Percentiles rank a stretch among this genome's conserved stretches.
These are phyloP conservation scores for Arthrocladium fulminans DNA, from an alignment of 2,329 filamentous ascomycete genomes.

Conservation along the genomic window DNA sequence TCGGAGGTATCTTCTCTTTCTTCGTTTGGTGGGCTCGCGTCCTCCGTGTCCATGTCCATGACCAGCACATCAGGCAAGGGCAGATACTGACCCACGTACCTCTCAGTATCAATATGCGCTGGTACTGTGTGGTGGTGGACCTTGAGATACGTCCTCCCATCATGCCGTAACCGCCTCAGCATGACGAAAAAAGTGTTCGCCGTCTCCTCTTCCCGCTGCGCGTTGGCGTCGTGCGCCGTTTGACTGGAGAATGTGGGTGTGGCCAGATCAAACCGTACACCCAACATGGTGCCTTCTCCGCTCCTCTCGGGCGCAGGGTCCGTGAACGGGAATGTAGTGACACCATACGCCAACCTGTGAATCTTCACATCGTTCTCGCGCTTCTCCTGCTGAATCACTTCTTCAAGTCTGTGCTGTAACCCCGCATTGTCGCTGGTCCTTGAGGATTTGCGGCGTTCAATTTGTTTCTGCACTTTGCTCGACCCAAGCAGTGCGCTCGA, in stretches of 20 bases:
- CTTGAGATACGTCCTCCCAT: constrained; percentile 3
- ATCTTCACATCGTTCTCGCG: constrained; percentile 28
- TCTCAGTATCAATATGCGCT: constrained; percentile 33
- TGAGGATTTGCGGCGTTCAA: constrained; percentile 12
- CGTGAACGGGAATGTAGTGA: constrained; percentile 38
- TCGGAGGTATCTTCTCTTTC: constrained; percentile 31
- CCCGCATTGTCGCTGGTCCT: constrained; percentile 1
- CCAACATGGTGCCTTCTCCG: not conserved
- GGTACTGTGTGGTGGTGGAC: constrained; percentile 39
- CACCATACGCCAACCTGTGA: constrained; percentile 37
- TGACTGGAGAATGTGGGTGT: not conserved
- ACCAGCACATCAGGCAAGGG: constrained; percentile 15
- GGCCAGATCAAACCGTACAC: constrained; percentile 4
- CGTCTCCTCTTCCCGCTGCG: constrained; percentile 13
- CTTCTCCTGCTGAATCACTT: not conserved
- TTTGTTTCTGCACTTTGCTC: constrained; percentile 27
- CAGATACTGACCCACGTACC: constrained; percentile 32
- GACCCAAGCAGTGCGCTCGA: constrained; percentile 36
- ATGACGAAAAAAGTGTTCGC: constrained; percentile 22
- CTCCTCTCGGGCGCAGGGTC: constrained; percentile 33
- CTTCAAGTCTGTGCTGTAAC: constrained; percentile 20
- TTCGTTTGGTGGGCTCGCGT: constrained; percentile 19
- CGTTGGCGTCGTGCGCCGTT: constrained; percentile 13
- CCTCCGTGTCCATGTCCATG: constrained; percentile 13
- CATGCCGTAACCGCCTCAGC: not conserved